A percentile compares a stretch with the other conserved stretches of the same genome.
phyloP scores from a whole-genome alignment of 208 protist genomes.

The Trypanosomatidae sp. region DNA sequence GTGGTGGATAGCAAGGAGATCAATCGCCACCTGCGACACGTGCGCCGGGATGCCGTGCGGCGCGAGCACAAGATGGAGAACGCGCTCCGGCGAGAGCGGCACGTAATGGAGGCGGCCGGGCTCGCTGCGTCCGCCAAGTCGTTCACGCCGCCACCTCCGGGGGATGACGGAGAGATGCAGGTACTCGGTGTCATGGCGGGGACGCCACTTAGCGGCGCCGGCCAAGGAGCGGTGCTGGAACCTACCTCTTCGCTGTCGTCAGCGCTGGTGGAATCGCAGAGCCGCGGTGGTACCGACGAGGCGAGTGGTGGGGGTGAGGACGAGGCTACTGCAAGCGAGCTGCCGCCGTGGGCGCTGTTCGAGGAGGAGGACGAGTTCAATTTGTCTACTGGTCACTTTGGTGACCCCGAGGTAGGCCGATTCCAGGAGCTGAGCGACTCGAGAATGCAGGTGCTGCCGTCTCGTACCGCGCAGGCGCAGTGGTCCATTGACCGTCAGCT shows the following conservation, averaged over 20 bases:
- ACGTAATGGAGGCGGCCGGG: slow-evolving; percentile 60
- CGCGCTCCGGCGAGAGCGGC: slow-evolving; percentile 56
- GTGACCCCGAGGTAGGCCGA: slow-evolving; percentile 58
- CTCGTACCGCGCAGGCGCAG: slow-evolving; percentile 51
- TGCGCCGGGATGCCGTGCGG: slow-evolving; percentile 50
- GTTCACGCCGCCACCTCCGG: slow-evolving; percentile 33
- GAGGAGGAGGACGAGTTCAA: slow-evolving; percentile 84
- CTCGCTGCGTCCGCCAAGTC: slow-evolving; percentile 70
- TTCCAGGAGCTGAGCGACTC: slow-evolving; percentile 88
- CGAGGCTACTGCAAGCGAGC: slow-evolving; percentile 35
- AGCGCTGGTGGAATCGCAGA: background rate
- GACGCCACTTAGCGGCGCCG: background rate
- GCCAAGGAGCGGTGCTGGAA: background rate
- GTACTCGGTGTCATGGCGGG: slow-evolving; percentile 41
- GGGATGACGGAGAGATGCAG: slow-evolving; percentile 9
- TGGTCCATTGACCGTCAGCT: slow-evolving; percentile 75
- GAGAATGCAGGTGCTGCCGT: slow-evolving; percentile 70
- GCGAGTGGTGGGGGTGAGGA: slow-evolving; percentile 3
- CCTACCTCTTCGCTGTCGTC: background rate
- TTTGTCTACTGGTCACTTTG: slow-evolving; percentile 77
- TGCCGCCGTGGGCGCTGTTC: slow-evolving; percentile 85
- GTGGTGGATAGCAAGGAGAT: slow-evolving; percentile 91
- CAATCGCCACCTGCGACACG: slow-evolving; percentile 75
- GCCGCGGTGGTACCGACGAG: background rate
- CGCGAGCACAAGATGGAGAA: slow-evolving; percentile 58